Conservation (phyloP, 257 asterid genomes). For the Fraxinus americana region DNA sequence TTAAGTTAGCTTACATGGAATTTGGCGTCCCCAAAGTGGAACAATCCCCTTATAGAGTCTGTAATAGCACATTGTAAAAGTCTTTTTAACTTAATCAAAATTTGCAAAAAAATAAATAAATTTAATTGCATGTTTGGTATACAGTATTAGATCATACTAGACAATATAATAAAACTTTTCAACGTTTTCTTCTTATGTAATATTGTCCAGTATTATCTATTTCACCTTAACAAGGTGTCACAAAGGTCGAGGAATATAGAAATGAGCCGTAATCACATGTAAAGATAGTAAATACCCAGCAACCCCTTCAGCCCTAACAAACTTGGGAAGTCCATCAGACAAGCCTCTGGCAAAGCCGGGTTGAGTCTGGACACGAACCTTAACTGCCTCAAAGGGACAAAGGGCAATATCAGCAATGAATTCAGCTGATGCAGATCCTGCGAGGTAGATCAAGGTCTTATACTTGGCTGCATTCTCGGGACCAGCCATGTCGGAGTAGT, state of each 20-base stretch:
- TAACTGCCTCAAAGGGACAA: conserved; percentile 86
- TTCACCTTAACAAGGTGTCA: background rate
- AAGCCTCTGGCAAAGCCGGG: conserved; percentile 83
- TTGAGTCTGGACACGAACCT: conserved; percentile 86
- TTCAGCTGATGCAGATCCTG: conserved; percentile 90
- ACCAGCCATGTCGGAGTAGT: conserved; percentile 81
- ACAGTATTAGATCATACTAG: background rate
- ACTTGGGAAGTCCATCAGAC: conserved; percentile 79
- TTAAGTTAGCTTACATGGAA: conserved; percentile 66
- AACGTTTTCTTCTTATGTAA: background rate
- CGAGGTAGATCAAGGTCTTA: conserved; percentile 78
- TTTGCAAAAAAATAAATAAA: background rate
- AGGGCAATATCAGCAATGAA: conserved; percentile 77
- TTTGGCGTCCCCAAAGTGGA: conserved; percentile 94
- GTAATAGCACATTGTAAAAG: conserved; percentile 16
- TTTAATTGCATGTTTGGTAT: background rate
- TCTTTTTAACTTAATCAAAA: background rate
- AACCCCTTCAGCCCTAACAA: conserved; percentile 62
- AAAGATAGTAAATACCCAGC: conserved; percentile 50
- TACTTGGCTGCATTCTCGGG: conserved; percentile 72
- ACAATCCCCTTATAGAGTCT: conserved; percentile 83
- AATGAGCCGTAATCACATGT: background rate
- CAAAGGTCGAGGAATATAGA: background rate
- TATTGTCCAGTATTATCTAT: background rate
- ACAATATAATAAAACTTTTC: background rate